Evolutionary conservation across 2,329 filamentous ascomycete species (phyloP), one percentile per base, ranked within the genome.

Genomic region (Didymella pinodella): DNA sequence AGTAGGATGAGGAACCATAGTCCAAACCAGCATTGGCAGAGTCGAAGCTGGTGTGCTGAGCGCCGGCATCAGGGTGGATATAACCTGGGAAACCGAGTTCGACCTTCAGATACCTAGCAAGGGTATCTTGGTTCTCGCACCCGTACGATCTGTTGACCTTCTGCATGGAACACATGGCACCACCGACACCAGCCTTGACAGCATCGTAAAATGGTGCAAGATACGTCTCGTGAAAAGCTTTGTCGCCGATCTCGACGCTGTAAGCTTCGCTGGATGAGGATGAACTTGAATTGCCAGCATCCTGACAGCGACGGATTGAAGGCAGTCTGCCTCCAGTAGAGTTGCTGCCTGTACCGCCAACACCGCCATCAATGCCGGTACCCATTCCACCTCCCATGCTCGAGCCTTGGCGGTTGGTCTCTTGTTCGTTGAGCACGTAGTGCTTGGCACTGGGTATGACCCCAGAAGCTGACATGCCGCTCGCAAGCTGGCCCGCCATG

Each of bases 161-260:
- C 16, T 79, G 68, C 55, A 78, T 78, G 0, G 73, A 75, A 63
- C 86, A 89, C 86, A 89, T 88, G 45, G 88, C 76, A 0, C 82
- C 84, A 0, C 78, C 84, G 0, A 81, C 82, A 1, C 86, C 86
- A 4, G 85, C 84, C 26, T 74, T 79, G 4, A 89, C 73, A 0
- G 83, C 81, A 56, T 89, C 84, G 64, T 85, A 81, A 57, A 88
- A 90, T 0, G 87, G 86, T 80, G 85, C 89, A 1, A 86, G 79
- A 51, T 90, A 90, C 16, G 84, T 79, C 70, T 89, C 87, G 62
- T 88, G 86, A 32, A 89, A 77, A 0, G 86, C 86, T 61, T 83
- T 83, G 69, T 89, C 87, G 57, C 88, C 86, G 3, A 88, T 77
- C 62, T 88, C 87, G 38, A 45, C 48, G 36, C 47, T 54, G 46